Evolutionary conservation across 78 protist genomes (phyloP).

Genomic region (Trichosphaerium sp.): DNA sequence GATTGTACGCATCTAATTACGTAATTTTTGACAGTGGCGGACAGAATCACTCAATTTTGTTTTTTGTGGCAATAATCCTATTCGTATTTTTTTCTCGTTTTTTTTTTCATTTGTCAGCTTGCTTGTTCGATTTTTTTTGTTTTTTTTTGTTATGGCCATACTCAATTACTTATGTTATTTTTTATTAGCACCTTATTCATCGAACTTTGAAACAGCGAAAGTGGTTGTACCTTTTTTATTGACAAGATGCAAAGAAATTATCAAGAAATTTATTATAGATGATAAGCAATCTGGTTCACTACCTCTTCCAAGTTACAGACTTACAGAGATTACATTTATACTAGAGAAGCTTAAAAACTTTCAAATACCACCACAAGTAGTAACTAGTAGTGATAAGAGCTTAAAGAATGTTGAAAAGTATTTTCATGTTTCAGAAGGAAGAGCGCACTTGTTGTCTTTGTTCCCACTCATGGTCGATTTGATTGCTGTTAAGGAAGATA

Average conservation of each 20-base stretch:
- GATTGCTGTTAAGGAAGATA: slow-evolving; percentile 32
- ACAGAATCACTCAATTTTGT: too few species aligned
- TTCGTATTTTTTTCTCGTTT: too few species aligned
- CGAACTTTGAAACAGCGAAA: slow-evolving; percentile 24
- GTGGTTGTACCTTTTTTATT: slow-evolving; percentile 18
- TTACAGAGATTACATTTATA: slow-evolving; percentile 19
- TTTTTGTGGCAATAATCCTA: too few species aligned
- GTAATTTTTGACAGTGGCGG: too few species aligned
- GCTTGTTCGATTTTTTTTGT: too few species aligned
- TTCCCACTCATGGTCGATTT: slow-evolving; percentile 29
- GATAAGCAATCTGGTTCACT: slow-evolving; percentile 29
- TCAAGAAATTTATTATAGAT: slow-evolving; percentile 13
- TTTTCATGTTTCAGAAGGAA: not conserved
- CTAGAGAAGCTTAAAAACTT: slow-evolving; percentile 13
- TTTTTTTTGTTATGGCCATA: too few species aligned
- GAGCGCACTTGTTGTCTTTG: slow-evolving; percentile 31
- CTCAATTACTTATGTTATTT: too few species aligned
- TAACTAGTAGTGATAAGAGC: not conserved
- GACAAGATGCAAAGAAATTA: slow-evolving; percentile 21
- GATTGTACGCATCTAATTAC: too few species aligned
- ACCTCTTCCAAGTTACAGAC: slow-evolving; percentile 20
- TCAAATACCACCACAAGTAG: slow-evolving; percentile 22
- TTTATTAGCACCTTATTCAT: slow-evolving; percentile 1
- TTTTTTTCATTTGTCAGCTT: too few species aligned
- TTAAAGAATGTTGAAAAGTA: not conserved